Base-by-base conservation (phyloP, 257 asterid genomes). In the Primulina huaijiensis region DNA sequence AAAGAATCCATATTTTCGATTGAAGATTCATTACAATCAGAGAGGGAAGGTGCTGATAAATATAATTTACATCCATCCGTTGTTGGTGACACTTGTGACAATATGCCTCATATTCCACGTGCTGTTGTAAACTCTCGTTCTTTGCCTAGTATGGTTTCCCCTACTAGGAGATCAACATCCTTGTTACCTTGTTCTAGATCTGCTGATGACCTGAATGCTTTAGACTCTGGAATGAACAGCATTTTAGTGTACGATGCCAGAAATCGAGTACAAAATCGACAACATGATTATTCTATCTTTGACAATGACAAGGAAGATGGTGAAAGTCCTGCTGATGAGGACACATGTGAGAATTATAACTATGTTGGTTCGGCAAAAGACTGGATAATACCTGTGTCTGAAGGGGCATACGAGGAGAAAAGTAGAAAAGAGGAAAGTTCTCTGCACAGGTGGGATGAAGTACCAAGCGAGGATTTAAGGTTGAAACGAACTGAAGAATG, bases 401-500 rank as follows among this genome's bases (percentile, higher is more conserved):
- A 88, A 65, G 88, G 87, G 80, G 85, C 60, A 30, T 73, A 58
- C 72, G 58, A 19, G 77, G 81, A 74, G 69, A 85, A 77, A 74
- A 71, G 63, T 67, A 46, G 64, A 63, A 50, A 62, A 35, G 82
- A 86, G 62, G 82, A 83, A 69, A 58, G 86, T 66, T 83, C 86
- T 60, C 71, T 62, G 74, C 70, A 33, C 76, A 81, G 71, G 68
- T 67, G 80, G 83, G 82, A 82, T 60, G 85, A 86, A 65, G 64
- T 86, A 59, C 88, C 88, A 7, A 76, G 81, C 62, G 75, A 84
- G 84, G 96, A 93, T 76, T 90, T 87, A 69, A 85, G 77, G 80
- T 71, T 80, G 6, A 89, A 85, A 60, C 82, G 99, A 69, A 89
- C 90, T 59, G 91, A 93, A 85, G 89, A 90, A 27, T 93, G 99